These are phyloP conservation scores for Sporothrix pallida DNA, from an alignment of 2,329 filamentous ascomycete genomes.

Conservation along the genomic window DNA sequence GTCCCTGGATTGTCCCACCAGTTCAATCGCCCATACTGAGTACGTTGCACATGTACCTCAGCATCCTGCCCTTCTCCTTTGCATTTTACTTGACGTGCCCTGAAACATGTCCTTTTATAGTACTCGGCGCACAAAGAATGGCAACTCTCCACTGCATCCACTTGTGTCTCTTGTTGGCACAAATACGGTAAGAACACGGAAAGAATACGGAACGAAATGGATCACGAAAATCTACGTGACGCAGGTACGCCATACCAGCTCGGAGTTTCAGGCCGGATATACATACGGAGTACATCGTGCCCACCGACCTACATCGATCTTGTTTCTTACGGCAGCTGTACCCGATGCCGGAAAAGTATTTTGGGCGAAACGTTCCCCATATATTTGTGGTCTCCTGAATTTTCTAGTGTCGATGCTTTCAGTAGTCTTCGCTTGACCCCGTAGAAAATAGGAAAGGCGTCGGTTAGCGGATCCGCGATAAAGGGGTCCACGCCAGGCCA, in stretches of 20 bases:
- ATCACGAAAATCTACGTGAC: no score
- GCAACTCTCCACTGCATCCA: neutral
- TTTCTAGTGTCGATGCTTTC: no score
- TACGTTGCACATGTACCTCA: neutral
- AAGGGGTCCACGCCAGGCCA: constrained; percentile 9
- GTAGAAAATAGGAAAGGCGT: neutral
- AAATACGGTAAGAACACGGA: neutral
- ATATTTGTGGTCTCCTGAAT: neutral
- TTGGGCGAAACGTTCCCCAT: neutral
- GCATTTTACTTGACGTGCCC: neutral
- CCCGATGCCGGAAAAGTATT: no score
- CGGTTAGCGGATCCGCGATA: constrained; percentile 6
- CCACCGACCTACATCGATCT: no score
- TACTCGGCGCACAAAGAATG: neutral
- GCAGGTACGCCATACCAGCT: neutral
- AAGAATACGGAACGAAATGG: no score
- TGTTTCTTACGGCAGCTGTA: no score
- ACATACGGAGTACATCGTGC: neutral
- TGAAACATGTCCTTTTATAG: neutral
- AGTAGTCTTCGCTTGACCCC: neutral
- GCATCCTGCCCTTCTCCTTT: neutral
- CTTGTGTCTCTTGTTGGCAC: neutral
- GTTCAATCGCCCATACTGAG: neutral
- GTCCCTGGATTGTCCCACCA: neutral
- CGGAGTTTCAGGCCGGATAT: neutral